Base-by-base conservation (phyloP, 2,329 filamentous ascomycete species). In the Penicillium sp. region DNA sequence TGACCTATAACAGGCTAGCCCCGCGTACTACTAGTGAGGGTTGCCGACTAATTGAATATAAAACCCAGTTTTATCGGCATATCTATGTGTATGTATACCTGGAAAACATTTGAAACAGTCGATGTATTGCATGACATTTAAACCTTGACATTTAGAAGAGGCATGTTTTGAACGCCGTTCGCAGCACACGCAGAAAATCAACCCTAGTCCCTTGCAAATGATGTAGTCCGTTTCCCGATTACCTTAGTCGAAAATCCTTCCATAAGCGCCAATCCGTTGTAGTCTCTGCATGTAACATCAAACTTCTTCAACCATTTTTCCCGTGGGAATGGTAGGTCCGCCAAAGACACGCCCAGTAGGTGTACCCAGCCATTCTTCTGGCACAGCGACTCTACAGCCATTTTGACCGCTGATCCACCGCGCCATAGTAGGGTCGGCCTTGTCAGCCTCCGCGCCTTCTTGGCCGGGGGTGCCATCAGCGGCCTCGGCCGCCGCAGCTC, bases 331-430 rank as follows among this genome's bases (percentile, higher is more conserved):
- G 11, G 58, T 41, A 15, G 58, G 60, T 45, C 66, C 64, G 44
- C 68, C 75, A 60, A 79, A 79, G 15, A 75, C 55, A 46, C 69
- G 71, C 8, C 75, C 77, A 9, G 74, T 73, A 29, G 75, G 72
- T 50, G 72, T 76, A 2, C 75, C 78, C 44, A 80, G 56, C 77
- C 79, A 81, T 67, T 81, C 79, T 43, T 76, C 72, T 10, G 79
- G 79, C 31, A 81, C 75, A 29, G 70, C 72, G 38, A 81, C 58
- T 57, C 61, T 72, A 60, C 74, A 75, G 6, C 78, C 78, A 15
- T 76, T 67, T 19, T 67, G 66, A 50, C 70, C 72, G 60, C 74
- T 78, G 38, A 79, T 61, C 76, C 78, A 81, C 61, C 79, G 69
- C 33, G 76, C 73, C 69, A 78, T 76, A 1, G 75, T 73, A 13